These are phyloP conservation scores for Mrakia blollopis DNA, from an alignment of 768 basidiomycete species.

Conservation along the genomic window DNA sequence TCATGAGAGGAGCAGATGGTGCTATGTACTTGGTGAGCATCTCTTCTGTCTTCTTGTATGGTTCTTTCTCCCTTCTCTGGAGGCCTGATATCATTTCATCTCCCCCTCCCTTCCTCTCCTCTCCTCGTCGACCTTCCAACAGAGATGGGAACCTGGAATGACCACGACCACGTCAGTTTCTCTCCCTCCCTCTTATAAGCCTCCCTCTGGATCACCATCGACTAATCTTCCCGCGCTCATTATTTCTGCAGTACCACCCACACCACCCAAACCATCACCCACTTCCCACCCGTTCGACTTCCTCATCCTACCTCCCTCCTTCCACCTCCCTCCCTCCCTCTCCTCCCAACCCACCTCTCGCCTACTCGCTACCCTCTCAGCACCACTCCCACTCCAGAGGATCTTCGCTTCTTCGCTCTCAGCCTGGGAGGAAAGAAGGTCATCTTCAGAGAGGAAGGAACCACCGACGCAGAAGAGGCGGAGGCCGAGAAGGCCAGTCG, in stretches of 20 bases:
- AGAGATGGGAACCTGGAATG: conserved; percentile 32
- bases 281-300: conserved; percentile 30
- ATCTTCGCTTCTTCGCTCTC: conserved; percentile 28
- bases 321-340: neutral
- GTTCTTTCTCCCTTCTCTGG: too few species aligned
- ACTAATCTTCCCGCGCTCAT: neutral
- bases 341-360: conserved; percentile 30
- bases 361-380: conserved; percentile 25
- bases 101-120: neutral
- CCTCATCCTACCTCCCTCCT: conserved; percentile 15
- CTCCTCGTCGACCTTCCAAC: neutral
- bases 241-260: conserved; percentile 22
- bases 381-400: conserved; percentile 24
- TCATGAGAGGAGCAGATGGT: conserved; percentile 29
- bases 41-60: neutral
- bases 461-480: conserved; percentile 7
- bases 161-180: conserved; percentile 29
- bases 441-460: conserved; percentile 28
- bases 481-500: neutral
- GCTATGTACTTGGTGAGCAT: conserved; percentile 29
- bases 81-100: neutral
- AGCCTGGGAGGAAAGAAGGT: conserved; percentile 24
- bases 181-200: neutral
- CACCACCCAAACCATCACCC: conserved; percentile 27
- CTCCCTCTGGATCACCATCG: neutral